These are phyloP conservation scores for Lactifluus echinatus DNA, from an alignment of 768 basidiomycete species.

Conservation along the genomic window DNA sequence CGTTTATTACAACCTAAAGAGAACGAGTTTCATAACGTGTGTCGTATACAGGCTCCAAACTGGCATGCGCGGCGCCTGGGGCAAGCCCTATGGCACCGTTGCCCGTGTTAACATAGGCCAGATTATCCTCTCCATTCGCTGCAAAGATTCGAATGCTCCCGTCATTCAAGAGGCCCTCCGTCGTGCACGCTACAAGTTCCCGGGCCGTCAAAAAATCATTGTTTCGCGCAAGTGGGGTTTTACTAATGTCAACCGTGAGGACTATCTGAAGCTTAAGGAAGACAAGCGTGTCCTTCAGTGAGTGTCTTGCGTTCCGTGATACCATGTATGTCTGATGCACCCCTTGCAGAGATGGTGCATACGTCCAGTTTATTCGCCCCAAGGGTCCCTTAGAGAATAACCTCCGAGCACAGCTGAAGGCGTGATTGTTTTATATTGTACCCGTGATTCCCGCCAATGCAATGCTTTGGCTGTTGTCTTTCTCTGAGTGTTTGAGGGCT, in stretches of 20 bases:
- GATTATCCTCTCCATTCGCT: conserved; percentile 85
- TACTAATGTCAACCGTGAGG: conserved; percentile 86
- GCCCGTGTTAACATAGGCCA: conserved; percentile 97
- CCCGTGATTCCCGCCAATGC: conserved; percentile 21
- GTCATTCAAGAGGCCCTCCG: conserved; percentile 96
- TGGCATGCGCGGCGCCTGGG: conserved; percentile 99
- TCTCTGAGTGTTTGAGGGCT: not conserved
- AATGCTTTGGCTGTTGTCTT: conserved; percentile 7
- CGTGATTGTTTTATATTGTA: conserved; percentile 36
- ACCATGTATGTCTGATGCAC: conserved; percentile 5
- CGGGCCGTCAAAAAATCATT: conserved; percentile 96
- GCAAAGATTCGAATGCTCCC: conserved; percentile 77
- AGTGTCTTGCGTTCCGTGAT: conserved; percentile 28
- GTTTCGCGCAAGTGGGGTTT: conserved; percentile 99
- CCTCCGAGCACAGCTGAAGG: conserved; percentile 74
- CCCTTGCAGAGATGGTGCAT: conserved; percentile 74
- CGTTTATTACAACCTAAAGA: conserved; percentile 20
- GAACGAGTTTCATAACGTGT: not conserved
- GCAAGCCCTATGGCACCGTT: conserved; percentile 94
- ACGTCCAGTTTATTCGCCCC: conserved; percentile 87
- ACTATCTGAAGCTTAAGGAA: conserved; percentile 82
- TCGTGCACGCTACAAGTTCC: conserved; percentile 98
- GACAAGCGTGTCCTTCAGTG: conserved; percentile 85
- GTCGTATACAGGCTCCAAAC: conserved; percentile 61
- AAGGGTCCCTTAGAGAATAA: conserved; percentile 82